Evolutionary conservation across 2,329 filamentous ascomycete species (phyloP).

Genomic region (Fusarium paranaense): DNA sequence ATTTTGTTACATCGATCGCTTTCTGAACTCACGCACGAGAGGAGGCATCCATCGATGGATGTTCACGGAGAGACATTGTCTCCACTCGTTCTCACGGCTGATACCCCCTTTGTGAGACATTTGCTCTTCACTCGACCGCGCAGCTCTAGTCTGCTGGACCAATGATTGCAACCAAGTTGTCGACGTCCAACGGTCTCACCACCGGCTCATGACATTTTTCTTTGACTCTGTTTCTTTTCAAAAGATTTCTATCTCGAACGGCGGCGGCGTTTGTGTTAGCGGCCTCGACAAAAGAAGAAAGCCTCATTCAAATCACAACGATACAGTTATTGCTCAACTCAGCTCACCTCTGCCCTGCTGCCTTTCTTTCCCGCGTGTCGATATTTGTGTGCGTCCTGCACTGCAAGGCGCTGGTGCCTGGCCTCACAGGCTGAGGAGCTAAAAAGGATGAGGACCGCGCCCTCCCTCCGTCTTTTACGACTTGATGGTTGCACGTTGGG

Average conservation of each 20-base stretch:
- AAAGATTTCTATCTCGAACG: conserved; percentile 27
- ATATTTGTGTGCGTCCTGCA: conserved; percentile 4
- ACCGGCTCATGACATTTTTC: conserved; percentile 29
- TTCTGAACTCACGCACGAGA: conserved; percentile 32
- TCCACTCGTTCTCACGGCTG: conserved; percentile 32
- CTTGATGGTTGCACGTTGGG: not conserved
- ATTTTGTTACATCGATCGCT: conserved; percentile 38
- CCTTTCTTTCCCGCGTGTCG: conserved; percentile 18
- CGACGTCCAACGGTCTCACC: conserved; percentile 20
- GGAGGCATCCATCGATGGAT: conserved; percentile 9
- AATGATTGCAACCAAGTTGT: conserved; percentile 11
- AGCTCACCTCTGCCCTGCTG: not conserved
- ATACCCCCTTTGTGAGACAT: conserved; percentile 34
- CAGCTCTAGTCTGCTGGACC: conserved; percentile 24
- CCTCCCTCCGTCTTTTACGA: not conserved
- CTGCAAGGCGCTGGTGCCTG: conserved; percentile 9
- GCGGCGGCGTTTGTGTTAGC: conserved; percentile 36
- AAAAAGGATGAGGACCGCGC: conserved; percentile 2
- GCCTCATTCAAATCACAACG: conserved; percentile 14
- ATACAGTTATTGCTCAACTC: conserved; percentile 12
- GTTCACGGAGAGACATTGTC: conserved; percentile 14
- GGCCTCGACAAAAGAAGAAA: conserved; percentile 34
- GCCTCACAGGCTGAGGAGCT: conserved; percentile 7
- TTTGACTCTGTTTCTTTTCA: conserved; percentile 22
- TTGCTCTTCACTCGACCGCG: conserved; percentile 13